Evolutionary conservation across 805 yeast species (phyloP).

Genomic region (Tetrapisispora arboricola): DNA sequence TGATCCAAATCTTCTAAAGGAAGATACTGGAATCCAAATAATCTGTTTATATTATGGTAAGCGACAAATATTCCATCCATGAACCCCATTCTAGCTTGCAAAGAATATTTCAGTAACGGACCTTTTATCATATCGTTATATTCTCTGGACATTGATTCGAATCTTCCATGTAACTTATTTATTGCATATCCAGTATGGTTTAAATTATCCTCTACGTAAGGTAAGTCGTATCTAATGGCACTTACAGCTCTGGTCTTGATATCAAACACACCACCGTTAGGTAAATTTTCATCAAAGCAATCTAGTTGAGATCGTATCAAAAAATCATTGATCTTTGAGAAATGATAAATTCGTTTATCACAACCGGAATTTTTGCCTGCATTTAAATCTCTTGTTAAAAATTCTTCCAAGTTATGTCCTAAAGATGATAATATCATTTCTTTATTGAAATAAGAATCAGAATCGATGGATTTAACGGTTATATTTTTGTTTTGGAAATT

Average conservation of each 20-base stretch:
- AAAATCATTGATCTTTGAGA: conserved; percentile 57
- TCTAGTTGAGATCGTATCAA: conserved; percentile 86
- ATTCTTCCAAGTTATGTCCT: conserved; percentile 72
- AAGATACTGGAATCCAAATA: conserved; percentile 86
- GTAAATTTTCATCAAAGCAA: conserved; percentile 63
- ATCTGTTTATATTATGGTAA: conserved; percentile 67
- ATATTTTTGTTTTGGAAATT: conserved; percentile 22
- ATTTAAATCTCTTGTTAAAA: conserved; percentile 31
- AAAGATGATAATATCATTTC: conserved; percentile 61
- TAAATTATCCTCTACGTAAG: conserved; percentile 42
- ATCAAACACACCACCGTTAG: conserved; percentile 89
- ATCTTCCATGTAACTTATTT: conserved; percentile 47
- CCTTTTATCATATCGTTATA: conserved; percentile 63
- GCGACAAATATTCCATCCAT: conserved; percentile 96
- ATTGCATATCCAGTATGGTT: conserved; percentile 62
- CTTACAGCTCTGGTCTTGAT: conserved; percentile 85
- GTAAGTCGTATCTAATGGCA: conserved; percentile 69
- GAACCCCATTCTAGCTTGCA: conserved; percentile 89
- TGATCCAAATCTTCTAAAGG: conserved; percentile 66
- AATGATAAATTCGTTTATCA: conserved; percentile 48
- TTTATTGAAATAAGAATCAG: conserved; percentile 56
- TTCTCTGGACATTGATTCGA: conserved; percentile 79
- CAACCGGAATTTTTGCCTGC: background rate
- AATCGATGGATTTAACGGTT: conserved; percentile 50
- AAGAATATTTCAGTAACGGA: conserved; percentile 69